Evolutionary conservation across 441 rosid species (phyloP), one percentile per base, ranked within the genome.

Genomic region (Arabidopsis lyrata): DNA sequence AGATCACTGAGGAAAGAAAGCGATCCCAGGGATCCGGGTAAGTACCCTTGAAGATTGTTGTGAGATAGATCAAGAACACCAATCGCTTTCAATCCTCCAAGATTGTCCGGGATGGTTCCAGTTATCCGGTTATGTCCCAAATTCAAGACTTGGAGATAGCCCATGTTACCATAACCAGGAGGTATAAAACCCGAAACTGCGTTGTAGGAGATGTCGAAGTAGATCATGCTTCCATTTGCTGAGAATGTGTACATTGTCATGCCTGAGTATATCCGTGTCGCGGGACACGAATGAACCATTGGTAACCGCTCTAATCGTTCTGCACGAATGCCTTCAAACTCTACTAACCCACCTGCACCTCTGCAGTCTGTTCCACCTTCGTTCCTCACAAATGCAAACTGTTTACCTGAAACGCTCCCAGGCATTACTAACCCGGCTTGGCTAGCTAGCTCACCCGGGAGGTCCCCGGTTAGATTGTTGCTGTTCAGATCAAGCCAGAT

Each of bases 401-500:
- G 87, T 86, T 91, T 91, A 78, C 98, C 97, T 0, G 96, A 86
- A 47, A 90, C 88, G 68, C 80, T 78, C 54, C 98, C 98, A 0
- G 97, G 95, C 81, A 79, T 78, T 18, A 90, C 88, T 35, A 76
- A 69, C 13, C 96, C 97, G 20, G 96, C 78, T 52, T 83, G 92
- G 59, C 80, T 84, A 8, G 99, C 97, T 24, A 95, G 88, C 72
- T 84, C 87, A 15, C 74, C 60, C 5, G 97, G 97, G 55, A 95
- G 85, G 42, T 80, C 41, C 2, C 99, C 99, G 0, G 78, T 75
- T 15, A 95, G 79, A 35, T 74, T 65, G 69, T 95, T 95, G 82
- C 99, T 94, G 77, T 94, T 94, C 73, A 94, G 83, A 80, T 94
- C 99, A 18, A 94, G 93, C 99, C 99, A 94, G 58, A 94, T 90